Conservation (phyloP, 2,329 filamentous ascomycete species). For the Trichoderma sp. region DNA sequence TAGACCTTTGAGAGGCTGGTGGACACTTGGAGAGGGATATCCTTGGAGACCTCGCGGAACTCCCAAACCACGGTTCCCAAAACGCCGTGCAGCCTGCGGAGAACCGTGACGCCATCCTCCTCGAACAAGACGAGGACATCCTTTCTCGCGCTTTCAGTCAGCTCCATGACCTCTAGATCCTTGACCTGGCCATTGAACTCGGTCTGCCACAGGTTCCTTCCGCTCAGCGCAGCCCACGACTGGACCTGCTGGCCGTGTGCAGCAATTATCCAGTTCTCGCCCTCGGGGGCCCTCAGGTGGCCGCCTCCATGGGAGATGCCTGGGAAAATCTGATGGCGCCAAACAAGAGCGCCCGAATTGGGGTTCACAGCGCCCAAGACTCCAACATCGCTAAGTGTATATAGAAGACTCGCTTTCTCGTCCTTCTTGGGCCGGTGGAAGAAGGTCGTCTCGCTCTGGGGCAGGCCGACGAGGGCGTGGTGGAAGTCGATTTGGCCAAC, state of each 20-base stretch:
- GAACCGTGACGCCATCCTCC: slow-evolving; percentile 55
- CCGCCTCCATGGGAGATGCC: slow-evolving; percentile 49
- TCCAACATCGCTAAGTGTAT: slow-evolving; percentile 82
- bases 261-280: slow-evolving; percentile 74
- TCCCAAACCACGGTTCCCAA: slow-evolving; percentile 80
- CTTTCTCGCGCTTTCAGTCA: slow-evolving; percentile 63
- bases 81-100: slow-evolving; percentile 72
- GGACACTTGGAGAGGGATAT: slow-evolving; percentile 74
- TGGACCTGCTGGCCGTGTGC: slow-evolving; percentile 70
- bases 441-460: slow-evolving; percentile 82
- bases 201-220: slow-evolving; percentile 74
- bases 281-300: slow-evolving; percentile 72
- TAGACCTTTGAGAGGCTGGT: slow-evolving; percentile 70
- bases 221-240: slow-evolving; percentile 81
- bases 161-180: slow-evolving; percentile 76
- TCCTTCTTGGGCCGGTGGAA: slow-evolving; percentile 84
- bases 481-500: slow-evolving; percentile 93
- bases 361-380: slow-evolving; percentile 89
- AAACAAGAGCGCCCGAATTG: slow-evolving; percentile 78
- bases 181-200: slow-evolving; percentile 59
- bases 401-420: slow-evolving; percentile 86
- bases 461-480: slow-evolving; percentile 81
- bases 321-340: slow-evolving; percentile 74
- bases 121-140: slow-evolving; percentile 72
- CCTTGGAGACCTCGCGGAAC: slow-evolving; percentile 66